Evolutionary conservation across 1,284 basidiomycete genomes (phyloP).

Genomic region (Vanrija pseudolonga): DNA sequence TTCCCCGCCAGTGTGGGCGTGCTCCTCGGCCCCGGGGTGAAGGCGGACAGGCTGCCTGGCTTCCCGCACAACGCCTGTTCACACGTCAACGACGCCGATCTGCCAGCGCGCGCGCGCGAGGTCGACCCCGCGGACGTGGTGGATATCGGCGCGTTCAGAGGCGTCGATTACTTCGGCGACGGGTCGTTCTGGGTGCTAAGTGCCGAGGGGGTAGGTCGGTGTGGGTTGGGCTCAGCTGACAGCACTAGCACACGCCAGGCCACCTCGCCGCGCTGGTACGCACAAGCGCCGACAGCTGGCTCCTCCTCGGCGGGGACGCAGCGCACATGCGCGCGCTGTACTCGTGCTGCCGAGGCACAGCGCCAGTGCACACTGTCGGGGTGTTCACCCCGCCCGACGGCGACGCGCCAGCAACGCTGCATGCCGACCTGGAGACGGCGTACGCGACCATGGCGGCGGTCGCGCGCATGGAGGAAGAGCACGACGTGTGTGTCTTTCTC

Average conservation of each 20-base stretch:
- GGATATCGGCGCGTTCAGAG: not conserved
- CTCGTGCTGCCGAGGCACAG: not conserved
- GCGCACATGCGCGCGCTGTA: slow-evolving; percentile 5
- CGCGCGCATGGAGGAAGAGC: slow-evolving; percentile 1
- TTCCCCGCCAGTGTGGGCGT: not conserved
- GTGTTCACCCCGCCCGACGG: not conserved
- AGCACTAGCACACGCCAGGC: not conserved
- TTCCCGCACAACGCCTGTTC: not conserved
- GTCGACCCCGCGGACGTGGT: not conserved
- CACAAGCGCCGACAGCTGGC: not conserved
- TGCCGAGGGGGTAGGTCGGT: not conserved
- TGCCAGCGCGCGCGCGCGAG: too few relatives aligned
- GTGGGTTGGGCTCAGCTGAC: not conserved
- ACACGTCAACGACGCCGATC: not conserved
- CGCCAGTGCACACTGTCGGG: not conserved
- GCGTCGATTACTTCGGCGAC: slow-evolving; percentile 4
- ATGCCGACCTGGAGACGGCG: not conserved
- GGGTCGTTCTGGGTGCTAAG: slow-evolving; percentile 2
- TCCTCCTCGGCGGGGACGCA: slow-evolving; percentile 3
- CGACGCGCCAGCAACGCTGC: not conserved
- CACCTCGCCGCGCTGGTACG: slow-evolving; percentile 2
- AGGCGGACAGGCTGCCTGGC: not conserved
- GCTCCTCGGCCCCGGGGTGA: not conserved
- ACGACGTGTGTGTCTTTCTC: not conserved
- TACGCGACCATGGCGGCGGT: not conserved